Conservation (phyloP, 2,329 filamentous ascomycete species). For the Arthroderma sp. region DNA sequence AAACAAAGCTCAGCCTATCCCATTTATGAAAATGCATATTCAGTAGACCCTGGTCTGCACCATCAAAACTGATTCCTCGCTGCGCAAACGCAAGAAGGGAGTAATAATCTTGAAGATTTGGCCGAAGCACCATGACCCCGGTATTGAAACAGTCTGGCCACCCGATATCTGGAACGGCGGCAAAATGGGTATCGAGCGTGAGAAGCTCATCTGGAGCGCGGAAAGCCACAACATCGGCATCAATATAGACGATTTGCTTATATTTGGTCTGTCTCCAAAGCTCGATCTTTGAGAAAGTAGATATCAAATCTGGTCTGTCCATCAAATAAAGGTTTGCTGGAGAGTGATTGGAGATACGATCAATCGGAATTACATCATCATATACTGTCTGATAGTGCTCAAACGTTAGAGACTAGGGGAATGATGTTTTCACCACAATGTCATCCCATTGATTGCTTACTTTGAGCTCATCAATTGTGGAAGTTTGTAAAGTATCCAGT, state of each 20-base stretch:
- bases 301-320: slow-evolving; percentile 78
- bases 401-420: not conserved
- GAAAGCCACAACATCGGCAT: slow-evolving; percentile 84
- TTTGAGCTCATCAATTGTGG: slow-evolving; percentile 66
- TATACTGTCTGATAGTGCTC: slow-evolving; percentile 52
- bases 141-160: slow-evolving; percentile 98
- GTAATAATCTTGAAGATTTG: slow-evolving; percentile 77
- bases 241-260: slow-evolving; percentile 83
- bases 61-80: slow-evolving; percentile 84
- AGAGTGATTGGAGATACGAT: slow-evolving; percentile 60
- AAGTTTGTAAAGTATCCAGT: slow-evolving; percentile 59
- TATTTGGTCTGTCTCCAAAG: slow-evolving; percentile 88
- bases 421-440: not conserved
- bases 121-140: slow-evolving; percentile 85
- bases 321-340: slow-evolving; percentile 81
- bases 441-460: slow-evolving; percentile 31
- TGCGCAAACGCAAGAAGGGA: slow-evolving; percentile 73
- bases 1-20: slow-evolving; percentile 83
- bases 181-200: slow-evolving; percentile 46
- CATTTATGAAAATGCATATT: slow-evolving; percentile 87
- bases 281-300: slow-evolving; percentile 91
- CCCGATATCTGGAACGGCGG: slow-evolving; percentile 81
- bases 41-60: slow-evolving; percentile 85
- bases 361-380: slow-evolving; percentile 77
- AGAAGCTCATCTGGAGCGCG: slow-evolving; percentile 90